Evolutionary conservation across 2,329 filamentous ascomycete genomes (phyloP), one percentile per base, ranked within the genome.

Genomic region (Raffaelea ambrosiae): DNA sequence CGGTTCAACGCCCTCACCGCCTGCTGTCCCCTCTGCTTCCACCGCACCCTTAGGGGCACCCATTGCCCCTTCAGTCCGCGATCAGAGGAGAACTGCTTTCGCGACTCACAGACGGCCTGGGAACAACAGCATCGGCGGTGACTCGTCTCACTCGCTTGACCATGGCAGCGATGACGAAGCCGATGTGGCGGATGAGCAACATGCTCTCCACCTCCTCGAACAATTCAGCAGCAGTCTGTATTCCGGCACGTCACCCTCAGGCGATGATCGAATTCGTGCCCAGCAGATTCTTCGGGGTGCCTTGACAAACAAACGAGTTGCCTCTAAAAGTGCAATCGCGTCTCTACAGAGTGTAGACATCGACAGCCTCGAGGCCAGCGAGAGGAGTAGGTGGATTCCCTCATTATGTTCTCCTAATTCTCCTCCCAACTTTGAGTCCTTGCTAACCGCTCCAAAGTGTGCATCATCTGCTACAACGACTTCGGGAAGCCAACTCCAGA

Each of bases 381-480:
- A 78, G 51, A 66, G 63, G 56, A 71, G 75, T 78, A 62, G 61
- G 71, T 63, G 26, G 26, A 29, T 29, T 38, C 35, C 35, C 5
- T 38, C 8, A 19, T 44, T 10, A 8, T n/a, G n/a, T n/a, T n/a
- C n/a, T n/a, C n/a, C n/a, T n/a, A n/a, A n/a, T n/a, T n/a, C n/a
- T n/a, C n/a, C n/a, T n/a, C n/a, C n/a, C n/a, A n/a, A n/a, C n/a
- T n/a, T n/a, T n/a, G n/a, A n/a, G n/a, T n/a, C n/a, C 21, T 14
- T 23, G 48, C 52, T 51, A 20, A 48, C 38, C 53, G 18, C 13
- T 29, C 26, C 13, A 9, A 33, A 83, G 79, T 63, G 14, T 83
- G 79, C 57, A 70, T 77, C 19, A 83, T 83, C 50, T 83, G 79
- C 62, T 83, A 83, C 57, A 81, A 81, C 53, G 76, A 81, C 9